Evolutionary conservation across 1,139 yeast genomes (phyloP), one percentile per base, ranked within the genome.

Genomic region (Pichia sp.): DNA sequence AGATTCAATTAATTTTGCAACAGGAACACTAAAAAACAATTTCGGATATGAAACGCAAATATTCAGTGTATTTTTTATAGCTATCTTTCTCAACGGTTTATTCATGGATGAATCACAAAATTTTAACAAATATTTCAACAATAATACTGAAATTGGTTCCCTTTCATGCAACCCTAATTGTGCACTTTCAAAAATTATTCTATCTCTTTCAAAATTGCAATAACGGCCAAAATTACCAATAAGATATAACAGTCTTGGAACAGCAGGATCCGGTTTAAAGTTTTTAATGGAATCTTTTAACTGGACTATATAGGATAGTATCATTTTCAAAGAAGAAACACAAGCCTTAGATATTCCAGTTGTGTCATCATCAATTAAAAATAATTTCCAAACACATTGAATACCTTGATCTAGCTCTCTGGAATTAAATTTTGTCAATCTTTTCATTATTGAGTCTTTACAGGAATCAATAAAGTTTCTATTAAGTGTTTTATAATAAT

Each of bases 161-260:
- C 72, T 74, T 0, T 68, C 68, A 47, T 71, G 70, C 52, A 82
- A 59, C 1, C 77, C 77, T 11, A 77, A 46, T 1, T 63, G 61
- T 1, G 75, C 62, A 5, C 64, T 66, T 7, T 66, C 42, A 56
- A 83, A 78, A 1, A 71, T 46, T 0, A 64, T 66, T 34, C 75
- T 65, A 48, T 72, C 65, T 1, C 61, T 63, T 49, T 80, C 84
- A 49, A 86, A 73, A 26, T 76, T 69, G 57, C 92, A 83, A 56
- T 76, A 76, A 45, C 83, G 72, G 0, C 90, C 94, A 65, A 87
- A 78, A 45, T 77, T 75, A 0, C 95, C 89, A 9, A 86, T 61
- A 28, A 87, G 65, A 57, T 78, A 78, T 1, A 87, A 62, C 6
- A 87, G 64, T 53, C 84, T 73, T n/a, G 72, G 72, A 4, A 82